These are phyloP conservation scores for Juncus effusus DNA, from an alignment of 176 grass and related monocot genomes.

Conservation along the genomic window DNA sequence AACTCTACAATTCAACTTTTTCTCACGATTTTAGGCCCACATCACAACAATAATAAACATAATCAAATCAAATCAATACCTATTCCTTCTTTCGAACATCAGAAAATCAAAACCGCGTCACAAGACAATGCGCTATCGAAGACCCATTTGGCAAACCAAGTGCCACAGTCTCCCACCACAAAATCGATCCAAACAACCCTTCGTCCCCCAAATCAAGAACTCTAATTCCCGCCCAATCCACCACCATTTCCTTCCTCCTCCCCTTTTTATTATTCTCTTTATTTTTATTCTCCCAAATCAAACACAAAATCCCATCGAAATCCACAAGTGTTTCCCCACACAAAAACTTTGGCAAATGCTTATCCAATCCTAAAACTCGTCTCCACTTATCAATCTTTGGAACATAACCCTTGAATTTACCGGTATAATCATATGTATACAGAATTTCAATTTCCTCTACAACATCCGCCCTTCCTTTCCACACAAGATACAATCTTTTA, in stretches of 20 bases:
- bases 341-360: slow-evolving; percentile 64
- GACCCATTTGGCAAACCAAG: slow-evolving; percentile 48
- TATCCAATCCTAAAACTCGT: slow-evolving; percentile 53
- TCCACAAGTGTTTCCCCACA: slow-evolving; percentile 63
- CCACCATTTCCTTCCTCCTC: slow-evolving; percentile 41
- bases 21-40: no score
- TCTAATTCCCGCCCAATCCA: slow-evolving; percentile 78
- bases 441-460: slow-evolving; percentile 64
- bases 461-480: slow-evolving; percentile 73
- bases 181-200: slow-evolving; percentile 46
- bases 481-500: slow-evolving; percentile 57
- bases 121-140: slow-evolving; percentile 56
- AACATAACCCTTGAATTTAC: slow-evolving; percentile 81
- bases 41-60: no score
- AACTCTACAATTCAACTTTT: no score
- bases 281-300: slow-evolving; percentile 71
- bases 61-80: no score
- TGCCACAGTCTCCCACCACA: slow-evolving; percentile 54
- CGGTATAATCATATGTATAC: slow-evolving; percentile 81
- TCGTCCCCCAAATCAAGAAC: slow-evolving; percentile 33
- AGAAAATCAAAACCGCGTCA: slow-evolving; percentile 54
- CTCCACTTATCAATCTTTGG: slow-evolving; percentile 54
- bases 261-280: slow-evolving; percentile 33
- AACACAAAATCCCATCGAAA: slow-evolving; percentile 58
- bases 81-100: no score